These are phyloP conservation scores for Hyaloscypha hepaticicola DNA, from an alignment of 495 filamentous ascomycete genomes.

Conservation along the genomic window DNA sequence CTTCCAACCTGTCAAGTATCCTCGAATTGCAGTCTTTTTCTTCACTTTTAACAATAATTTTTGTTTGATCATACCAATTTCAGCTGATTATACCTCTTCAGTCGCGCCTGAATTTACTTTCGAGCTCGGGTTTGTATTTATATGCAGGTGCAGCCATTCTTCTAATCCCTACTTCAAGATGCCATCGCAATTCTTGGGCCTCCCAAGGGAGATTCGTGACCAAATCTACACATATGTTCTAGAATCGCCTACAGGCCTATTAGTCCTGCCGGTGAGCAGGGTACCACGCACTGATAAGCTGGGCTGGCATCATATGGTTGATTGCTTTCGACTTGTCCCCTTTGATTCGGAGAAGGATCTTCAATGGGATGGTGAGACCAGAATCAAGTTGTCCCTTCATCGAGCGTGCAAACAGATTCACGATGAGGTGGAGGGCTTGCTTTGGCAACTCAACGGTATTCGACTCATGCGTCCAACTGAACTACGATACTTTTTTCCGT, in stretches of 20 bases:
- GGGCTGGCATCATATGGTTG: background rate
- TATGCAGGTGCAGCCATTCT: too few relatives aligned
- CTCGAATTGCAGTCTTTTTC: too few relatives aligned
- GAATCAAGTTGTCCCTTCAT: background rate
- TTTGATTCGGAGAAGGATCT: background rate
- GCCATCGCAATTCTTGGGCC: background rate
- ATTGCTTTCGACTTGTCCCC: background rate
- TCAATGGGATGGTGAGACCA: background rate
- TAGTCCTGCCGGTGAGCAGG: background rate
- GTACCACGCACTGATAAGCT: background rate
- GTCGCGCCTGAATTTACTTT: too few relatives aligned
- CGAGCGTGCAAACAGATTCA: slow-evolving; percentile 7
- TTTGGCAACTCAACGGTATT: background rate
- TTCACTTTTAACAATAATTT: too few relatives aligned
- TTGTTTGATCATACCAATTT: too few relatives aligned
- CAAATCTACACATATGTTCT: background rate
- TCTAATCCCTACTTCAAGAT: background rate
- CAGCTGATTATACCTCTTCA: too few relatives aligned
- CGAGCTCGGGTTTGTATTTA: too few relatives aligned
- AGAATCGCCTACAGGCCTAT: background rate
- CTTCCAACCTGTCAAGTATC: too few relatives aligned
- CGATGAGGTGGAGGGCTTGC: background rate
- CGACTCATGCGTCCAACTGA: background rate
- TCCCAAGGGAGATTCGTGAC: slow-evolving; percentile 3
- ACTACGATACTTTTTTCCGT: background rate